Base-by-base conservation (phyloP, 192 early-diverging fungal genomes). In the Lobosporangium transversale region DNA sequence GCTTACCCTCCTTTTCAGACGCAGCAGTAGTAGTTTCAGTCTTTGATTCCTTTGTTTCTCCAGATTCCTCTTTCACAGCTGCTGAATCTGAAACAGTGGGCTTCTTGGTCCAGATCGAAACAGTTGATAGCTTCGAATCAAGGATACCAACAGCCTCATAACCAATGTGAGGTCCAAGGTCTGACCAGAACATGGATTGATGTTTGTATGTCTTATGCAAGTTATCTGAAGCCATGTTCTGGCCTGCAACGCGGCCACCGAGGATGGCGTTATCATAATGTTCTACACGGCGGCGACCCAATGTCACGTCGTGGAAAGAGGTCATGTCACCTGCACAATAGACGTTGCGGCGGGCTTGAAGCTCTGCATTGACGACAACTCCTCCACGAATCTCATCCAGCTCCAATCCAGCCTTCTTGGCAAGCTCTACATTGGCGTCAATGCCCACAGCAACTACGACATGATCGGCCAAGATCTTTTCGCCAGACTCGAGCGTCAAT, bases 101-200 rank as follows among this genome's bases (percentile, higher is more conserved):
- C 58, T 76, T 76, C 79, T 84, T 79, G 65, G 81, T 83, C 89
- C 89, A 90, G 20, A 90, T 83, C 29, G 85, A 84, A 3, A 87
- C 84, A 30, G 89, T 90, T 26, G 81, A 83, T 2, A 87, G 55
- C 42, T 80, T 79, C 10, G 81, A 71, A 50, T 90, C 89, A 29
- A 87, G 62, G 26, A 87, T 61, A 40, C 89, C 89, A 30, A 89
- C 86, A 48, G 89, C 87, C 56, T 90, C 89, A 74, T 85, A 90
- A 1, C 81, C 76, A 30, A 89, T 81, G 43, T 87, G 78, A 49
- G 87, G 86, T 3, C 89, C 89, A 45, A 90, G 61, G 33, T 86
- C 86, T 2, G 73, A 82, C 88, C 86, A 90, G 78, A 87, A 90
- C 85, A 87, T 86, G 48, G 86, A 85, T 63, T 88, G 88, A 59